Evolutionary conservation across 2,329 filamentous ascomycete genomes (phyloP), one percentile per base, ranked within the genome.

Genomic region (Fusarium sp.): DNA sequence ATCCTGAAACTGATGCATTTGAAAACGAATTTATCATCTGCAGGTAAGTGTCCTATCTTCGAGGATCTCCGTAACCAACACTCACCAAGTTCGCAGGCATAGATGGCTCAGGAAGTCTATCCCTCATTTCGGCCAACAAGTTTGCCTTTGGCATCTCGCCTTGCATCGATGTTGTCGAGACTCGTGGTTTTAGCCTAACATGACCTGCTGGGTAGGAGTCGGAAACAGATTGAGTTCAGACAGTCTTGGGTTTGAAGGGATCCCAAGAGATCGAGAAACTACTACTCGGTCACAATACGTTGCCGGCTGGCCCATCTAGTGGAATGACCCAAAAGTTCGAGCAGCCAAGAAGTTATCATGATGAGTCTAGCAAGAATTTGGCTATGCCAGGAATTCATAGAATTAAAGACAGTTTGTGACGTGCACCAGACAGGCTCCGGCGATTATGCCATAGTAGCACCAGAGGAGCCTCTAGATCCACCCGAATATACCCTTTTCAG

Each of bases 401-500:
- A n/a, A 15, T 31, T 8, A n/a, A n/a, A 47, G n/a, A 47, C 27
- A 31, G 3, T 31, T 31, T 12, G 3, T 2, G 20, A 31, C n/a
- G 3, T 31, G n/a, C 4, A 14, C 2, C 7, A 15, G 6, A 4
- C 18, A 17, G n/a, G 7, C 18, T n/a, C 10, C 45, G 0, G 29
- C n/a, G 27, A 22, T 4, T 3, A 47, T 31, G 3, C 45, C 27
- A 8, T 5, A 17, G 10, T 17, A 3, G 17, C 7, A 17, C n/a
- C 29, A 25, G 15, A 18, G 11, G 2, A 7, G 4, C 2, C 9
- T 25, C n/a, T 49, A 68, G 4, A 68, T 35, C 3, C 42, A 53
- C 4, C 69, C 62, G 5, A 61, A 13, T 4, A 76, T 49, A 2
- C 74, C 74, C 27, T 66, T 27, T 0, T 31, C 20, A 2, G 57